These are phyloP conservation scores for Balakata baccata DNA, from an alignment of 345 rosid genomes.

Conservation along the genomic window DNA sequence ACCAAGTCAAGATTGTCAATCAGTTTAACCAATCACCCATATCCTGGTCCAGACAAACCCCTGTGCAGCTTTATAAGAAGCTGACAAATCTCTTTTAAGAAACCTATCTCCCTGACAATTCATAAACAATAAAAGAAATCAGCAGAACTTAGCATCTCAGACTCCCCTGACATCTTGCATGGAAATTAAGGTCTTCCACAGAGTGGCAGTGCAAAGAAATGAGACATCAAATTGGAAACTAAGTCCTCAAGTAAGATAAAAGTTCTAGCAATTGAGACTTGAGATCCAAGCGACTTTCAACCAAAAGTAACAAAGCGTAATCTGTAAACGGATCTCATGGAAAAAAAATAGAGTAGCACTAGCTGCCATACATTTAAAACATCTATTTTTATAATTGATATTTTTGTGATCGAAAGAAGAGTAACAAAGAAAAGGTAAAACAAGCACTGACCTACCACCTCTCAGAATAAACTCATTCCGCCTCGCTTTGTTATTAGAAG, in stretches of 20 bases:
- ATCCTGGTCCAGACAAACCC: not conserved
- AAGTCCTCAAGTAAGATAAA: not conserved
- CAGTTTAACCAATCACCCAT: not conserved
- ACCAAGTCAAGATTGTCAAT: not conserved
- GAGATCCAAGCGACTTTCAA: not conserved
- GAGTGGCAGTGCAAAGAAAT: not conserved
- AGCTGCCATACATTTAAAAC: not conserved
- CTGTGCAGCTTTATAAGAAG: too few species aligned
- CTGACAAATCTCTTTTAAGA: not conserved
- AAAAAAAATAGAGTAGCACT: not conserved
- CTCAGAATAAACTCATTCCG: slow-evolving; percentile 64
- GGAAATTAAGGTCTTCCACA: not conserved
- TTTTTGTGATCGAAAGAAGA: not conserved
- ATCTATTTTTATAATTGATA: not conserved
- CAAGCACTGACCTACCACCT: slow-evolving; percentile 63
- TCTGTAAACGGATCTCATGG: not conserved
- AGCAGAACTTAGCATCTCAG: not conserved
- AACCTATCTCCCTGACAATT: not conserved
- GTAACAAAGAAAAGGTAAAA: not conserved
- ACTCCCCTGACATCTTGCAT: not conserved
- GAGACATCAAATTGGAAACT: not conserved
- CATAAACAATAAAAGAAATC: not conserved
- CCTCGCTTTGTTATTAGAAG: slow-evolving; percentile 41
- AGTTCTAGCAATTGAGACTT: not conserved
- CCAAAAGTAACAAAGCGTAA: not conserved